phyloP scores from a whole-genome alignment of 352 stramenopile genomes.

The Globisporangium recalcitrans region DNA sequence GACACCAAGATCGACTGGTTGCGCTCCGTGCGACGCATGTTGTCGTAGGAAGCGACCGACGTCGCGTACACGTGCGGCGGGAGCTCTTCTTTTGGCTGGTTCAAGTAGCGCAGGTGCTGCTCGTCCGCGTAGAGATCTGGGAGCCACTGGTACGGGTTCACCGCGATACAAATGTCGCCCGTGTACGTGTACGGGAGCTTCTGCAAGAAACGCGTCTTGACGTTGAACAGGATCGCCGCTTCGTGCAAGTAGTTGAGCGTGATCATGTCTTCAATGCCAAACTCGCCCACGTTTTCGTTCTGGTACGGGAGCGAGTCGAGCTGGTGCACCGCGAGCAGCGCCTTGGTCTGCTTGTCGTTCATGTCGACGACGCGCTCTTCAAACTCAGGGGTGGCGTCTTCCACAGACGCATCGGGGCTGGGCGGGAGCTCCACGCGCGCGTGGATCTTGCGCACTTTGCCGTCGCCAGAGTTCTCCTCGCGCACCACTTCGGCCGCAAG shows the following conservation, averaged over 20 bases:
- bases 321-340: conserved; percentile 62
- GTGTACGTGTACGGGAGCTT: conserved; percentile 94
- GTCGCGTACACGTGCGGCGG: conserved; percentile 77
- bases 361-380: conserved; percentile 75
- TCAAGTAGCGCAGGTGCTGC: conserved; percentile 68
- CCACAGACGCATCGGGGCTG: conserved; percentile 14
- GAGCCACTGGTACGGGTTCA: conserved; percentile 96
- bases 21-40: conserved; percentile 58
- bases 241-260: conserved; percentile 89
- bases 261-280: conserved; percentile 85
- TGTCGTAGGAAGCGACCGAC: conserved; percentile 72
- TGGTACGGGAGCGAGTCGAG: conserved; percentile 82
- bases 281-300: conserved; percentile 62
- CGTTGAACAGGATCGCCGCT: conserved; percentile 87
- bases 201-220: conserved; percentile 78
- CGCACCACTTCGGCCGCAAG: conserved; percentile 70
- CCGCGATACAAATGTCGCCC: conserved; percentile 95
- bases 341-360: conserved; percentile 63
- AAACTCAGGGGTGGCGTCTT: conserved; percentile 6
- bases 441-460: conserved; percentile 61
- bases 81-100: conserved; percentile 68
- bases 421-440: conserved; percentile 54
- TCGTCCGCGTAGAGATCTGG: conserved; percentile 83
- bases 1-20: conserved; percentile 87
- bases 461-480: conserved; percentile 55